Conservation (phyloP, 2,329 filamentous ascomycete genomes). For the Penicillium palitans region DNA sequence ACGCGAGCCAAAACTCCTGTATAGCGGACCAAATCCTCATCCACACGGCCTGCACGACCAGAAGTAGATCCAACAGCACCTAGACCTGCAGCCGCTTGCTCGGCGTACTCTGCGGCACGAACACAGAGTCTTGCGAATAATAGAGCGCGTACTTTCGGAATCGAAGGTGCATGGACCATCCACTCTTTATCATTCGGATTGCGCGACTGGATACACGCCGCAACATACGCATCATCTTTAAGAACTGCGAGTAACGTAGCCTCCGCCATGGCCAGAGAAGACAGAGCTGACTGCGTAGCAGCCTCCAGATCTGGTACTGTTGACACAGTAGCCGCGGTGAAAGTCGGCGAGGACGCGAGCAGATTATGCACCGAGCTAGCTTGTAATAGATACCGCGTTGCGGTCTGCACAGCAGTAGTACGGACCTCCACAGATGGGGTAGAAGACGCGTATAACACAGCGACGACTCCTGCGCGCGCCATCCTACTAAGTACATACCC, state of each 20-base stretch:
- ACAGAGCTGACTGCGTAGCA: slow-evolving; percentile 44
- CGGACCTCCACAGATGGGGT: slow-evolving; percentile 68
- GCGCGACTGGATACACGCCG: slow-evolving; percentile 74
- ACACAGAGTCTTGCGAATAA: slow-evolving; percentile 86
- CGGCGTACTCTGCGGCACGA: slow-evolving; percentile 83
- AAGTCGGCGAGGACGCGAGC: slow-evolving; percentile 58
- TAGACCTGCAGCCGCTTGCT: slow-evolving; percentile 62
- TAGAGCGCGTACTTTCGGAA: slow-evolving; percentile 84
- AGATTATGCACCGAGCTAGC: slow-evolving; percentile 77
- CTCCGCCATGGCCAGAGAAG: slow-evolving; percentile 72
- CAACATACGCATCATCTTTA: slow-evolving; percentile 92
- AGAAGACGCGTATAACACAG: slow-evolving; percentile 65
- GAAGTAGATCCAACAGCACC: slow-evolving; percentile 36
- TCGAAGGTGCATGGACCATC: slow-evolving; percentile 91
- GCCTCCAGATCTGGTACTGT: slow-evolving; percentile 49
- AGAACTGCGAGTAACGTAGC: slow-evolving; percentile 85
- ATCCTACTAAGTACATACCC: slow-evolving; percentile 72
- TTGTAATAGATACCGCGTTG: slow-evolving; percentile 75
- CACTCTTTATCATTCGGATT: slow-evolving; percentile 86
- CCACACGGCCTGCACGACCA: slow-evolving; percentile 45
- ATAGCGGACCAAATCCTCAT: slow-evolving; percentile 69
- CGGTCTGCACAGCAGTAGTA: slow-evolving; percentile 66
- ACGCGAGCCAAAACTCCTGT: slow-evolving; percentile 72
- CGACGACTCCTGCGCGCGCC: slow-evolving; percentile 70
- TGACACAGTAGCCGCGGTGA: slow-evolving; percentile 28